Conservation (phyloP, 352 stramenopile species). For the Phytophthora brassicae region DNA sequence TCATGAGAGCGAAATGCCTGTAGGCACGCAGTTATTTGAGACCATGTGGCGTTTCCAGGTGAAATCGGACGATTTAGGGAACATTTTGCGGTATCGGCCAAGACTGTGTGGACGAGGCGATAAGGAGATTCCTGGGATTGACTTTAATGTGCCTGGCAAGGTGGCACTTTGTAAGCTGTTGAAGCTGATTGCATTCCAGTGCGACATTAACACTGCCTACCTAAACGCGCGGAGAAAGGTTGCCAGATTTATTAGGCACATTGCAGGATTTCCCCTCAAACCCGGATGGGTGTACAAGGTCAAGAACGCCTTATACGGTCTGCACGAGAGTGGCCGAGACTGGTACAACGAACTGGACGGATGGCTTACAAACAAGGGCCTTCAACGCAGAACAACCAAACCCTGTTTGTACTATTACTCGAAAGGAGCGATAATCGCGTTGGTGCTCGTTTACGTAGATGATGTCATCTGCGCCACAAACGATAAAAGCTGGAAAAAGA, state of each 20-base stretch:
- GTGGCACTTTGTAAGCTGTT: not conserved
- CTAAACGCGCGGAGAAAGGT: constrained; percentile 3
- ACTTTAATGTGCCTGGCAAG: not conserved
- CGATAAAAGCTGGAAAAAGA: not conserved
- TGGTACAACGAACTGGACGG: not conserved
- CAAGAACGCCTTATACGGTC: not conserved
- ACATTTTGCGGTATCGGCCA: constrained; percentile 2
- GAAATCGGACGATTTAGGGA: constrained; percentile 5
- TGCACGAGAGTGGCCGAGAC: constrained; percentile 5
- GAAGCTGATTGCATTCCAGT: not conserved
- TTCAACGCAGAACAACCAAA: not conserved
- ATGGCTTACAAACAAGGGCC: not conserved
- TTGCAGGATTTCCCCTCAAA: not conserved
- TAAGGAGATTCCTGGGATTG: not conserved
- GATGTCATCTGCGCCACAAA: constrained; percentile 13
- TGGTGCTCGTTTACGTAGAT: constrained; percentile 6
- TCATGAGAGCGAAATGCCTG: not conserved
- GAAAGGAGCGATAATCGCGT: not conserved
- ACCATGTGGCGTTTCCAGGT: constrained; percentile 8
- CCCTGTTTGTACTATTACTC: constrained; percentile 6
- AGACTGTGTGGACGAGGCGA: constrained; percentile 7
- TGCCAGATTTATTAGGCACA: not conserved
- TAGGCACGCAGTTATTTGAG: not conserved
- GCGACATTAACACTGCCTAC: constrained; percentile 13
- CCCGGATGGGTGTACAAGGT: not conserved